Evolutionary conservation across 768 basidiomycete species (phyloP), one percentile per base, ranked within the genome.

Genomic region (Kondoa malvinella): DNA sequence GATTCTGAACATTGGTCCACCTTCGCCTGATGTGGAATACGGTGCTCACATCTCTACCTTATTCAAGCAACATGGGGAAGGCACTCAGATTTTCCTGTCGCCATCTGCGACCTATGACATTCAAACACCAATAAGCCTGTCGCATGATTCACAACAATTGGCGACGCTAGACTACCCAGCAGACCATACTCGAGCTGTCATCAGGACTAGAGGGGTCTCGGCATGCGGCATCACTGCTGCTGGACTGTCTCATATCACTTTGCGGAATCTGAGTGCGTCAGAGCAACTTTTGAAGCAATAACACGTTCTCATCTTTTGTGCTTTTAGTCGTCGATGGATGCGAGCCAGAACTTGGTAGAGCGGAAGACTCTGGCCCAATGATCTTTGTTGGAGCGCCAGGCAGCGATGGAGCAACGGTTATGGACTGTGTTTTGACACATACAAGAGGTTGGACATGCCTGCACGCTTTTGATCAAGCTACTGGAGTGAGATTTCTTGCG

Each of bases 91-190:
- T 58, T 70, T 73, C 27, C 75, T 80, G 12, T 76, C 75, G 61
- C 78, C 76, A 0, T 65, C 65, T 1, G 70, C 73, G 14, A 50
- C 69, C 4, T 78, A 79, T 66, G 71, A 70, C 3, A 67, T 80
- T 30, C 71, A 74, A 4, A 73, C 75, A 0, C 72, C 77, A 1
- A 78, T 80, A 72, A 68, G 76, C 34, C 77, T 80, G 71, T 76
- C 75, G 4, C 76, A 77, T 1, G 76, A 76, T 26, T 74, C 75
- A 56, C 78, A 78, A 34, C 77, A 78, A 62, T 70, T 80, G 31
- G 76, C 78, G 16, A 80, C 80, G 0, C 71, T 74, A n/a, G 80
- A 79, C 3, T 79, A 77, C 68, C 80, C 80, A 2, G 70, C 71
- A 15, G 77, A 69, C 17, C 75, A 76, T 2, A 70, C 75, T n/a